These are phyloP conservation scores for Aspergillus leporis DNA, from an alignment of 495 filamentous ascomycete genomes.

Conservation along the genomic window DNA sequence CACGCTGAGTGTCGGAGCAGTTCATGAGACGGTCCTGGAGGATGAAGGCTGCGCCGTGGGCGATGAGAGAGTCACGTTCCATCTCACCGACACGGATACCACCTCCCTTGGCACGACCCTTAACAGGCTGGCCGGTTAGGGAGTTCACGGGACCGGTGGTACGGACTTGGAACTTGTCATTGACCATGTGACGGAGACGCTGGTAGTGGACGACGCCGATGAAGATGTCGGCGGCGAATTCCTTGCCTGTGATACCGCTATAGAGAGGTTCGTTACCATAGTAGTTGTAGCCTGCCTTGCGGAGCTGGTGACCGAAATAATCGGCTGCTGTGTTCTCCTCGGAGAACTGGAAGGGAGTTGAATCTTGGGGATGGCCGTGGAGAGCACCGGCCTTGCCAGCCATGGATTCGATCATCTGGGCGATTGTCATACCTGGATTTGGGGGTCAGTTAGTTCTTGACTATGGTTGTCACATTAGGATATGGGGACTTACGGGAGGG, in stretches of 20 bases:
- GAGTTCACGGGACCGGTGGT: constrained; percentile 89
- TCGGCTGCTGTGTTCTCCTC: constrained; percentile 90
- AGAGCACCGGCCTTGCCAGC: constrained; percentile 93
- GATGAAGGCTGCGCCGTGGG: constrained; percentile 92
- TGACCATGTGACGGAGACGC: constrained; percentile 96
- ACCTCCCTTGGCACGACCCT: constrained; percentile 91
- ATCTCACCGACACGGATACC: constrained; percentile 99
- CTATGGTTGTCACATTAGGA: background rate
- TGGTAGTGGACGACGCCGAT: constrained; percentile 98
- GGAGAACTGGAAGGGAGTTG: constrained; percentile 90
- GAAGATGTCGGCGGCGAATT: constrained; percentile 94
- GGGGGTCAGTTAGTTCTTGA: constrained; percentile 14
- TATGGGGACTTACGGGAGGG: constrained; percentile 70
- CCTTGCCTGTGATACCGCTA: constrained; percentile 90
- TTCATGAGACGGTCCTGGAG: constrained; percentile 95
- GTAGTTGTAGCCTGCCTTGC: constrained; percentile 94
- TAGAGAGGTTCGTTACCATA: constrained; percentile 99
- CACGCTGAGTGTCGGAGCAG: constrained; percentile 85
- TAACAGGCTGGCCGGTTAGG: constrained; percentile 93
- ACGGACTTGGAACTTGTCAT: constrained; percentile 98
- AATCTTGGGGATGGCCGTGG: constrained; percentile 92
- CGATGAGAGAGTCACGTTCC: constrained; percentile 93
- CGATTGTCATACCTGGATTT: constrained; percentile 83
- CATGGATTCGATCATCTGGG: constrained; percentile 97
- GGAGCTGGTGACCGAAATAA: constrained; percentile 93